Base-by-base conservation (phyloP, 192 early-diverging fungal species). In the Coemansia sp. region DNA sequence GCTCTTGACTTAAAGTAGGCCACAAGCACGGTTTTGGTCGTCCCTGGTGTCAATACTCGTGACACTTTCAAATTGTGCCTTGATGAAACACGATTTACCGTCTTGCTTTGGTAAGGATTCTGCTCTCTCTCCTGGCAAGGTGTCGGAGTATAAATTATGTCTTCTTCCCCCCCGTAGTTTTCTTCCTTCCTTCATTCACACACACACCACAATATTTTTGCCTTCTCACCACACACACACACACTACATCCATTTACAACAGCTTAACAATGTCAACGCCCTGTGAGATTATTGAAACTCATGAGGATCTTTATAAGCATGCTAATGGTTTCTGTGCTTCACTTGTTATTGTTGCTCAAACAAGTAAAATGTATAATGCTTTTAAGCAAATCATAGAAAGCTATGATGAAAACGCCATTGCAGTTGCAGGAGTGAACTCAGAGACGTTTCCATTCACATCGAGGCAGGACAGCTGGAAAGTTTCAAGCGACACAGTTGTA, bases 31-130 rank as follows among this genome's bases (percentile, higher is more conserved):
- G 2, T 53, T 49, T 21, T 19, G 19, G 6, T 49, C 21, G 47
- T 21, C 47, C 19, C 17, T 49, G 47, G 47, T 49, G 47, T 49
- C 47, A 49, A 49, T 49, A 9, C 47, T 49, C 47, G 47, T 49
- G 47, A 49, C 47, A 6, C 47, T 6, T 2, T n/a, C 19, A 19
- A 49, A 21, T 16, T 19, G 7, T 9, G 47, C 47, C 47, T 49
- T 49, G 47, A 49, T 21, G 47, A 49, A 49, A 19, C 17, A 19
- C 16, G 17, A 49, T 19, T 49, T 2, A 7, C 4, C 6, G 47
- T 21, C 8, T 19, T 49, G 42, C 16, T 43, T 28, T 43, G 13
- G 42, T 43, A 43, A 43, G 42, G 42, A 43, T 49, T 19, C 9
- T 49, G n/a, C 8, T 49, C 47, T 49, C 19, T 21, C 47, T 49